Evolutionary conservation across 495 filamentous ascomycete species (phyloP).

Genomic region (Aspergillus avenaceus): DNA sequence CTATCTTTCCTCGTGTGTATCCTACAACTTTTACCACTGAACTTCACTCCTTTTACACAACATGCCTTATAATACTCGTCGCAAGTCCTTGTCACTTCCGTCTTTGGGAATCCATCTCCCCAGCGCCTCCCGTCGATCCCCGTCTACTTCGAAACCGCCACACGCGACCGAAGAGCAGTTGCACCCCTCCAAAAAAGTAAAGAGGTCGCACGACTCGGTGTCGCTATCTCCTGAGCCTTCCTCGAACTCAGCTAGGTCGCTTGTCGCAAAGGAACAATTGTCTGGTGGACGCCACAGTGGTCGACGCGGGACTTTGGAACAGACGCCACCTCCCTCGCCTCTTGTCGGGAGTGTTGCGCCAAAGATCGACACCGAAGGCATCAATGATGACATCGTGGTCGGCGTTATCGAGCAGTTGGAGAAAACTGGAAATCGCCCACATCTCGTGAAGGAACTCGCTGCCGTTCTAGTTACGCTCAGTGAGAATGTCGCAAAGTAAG

Average conservation of each 20-base stretch:
- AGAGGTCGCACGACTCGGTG: constrained; percentile 66
- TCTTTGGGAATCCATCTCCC: constrained; percentile 92
- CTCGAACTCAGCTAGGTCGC: constrained; percentile 24
- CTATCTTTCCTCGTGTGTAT: neutral
- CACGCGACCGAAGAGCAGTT: constrained; percentile 50
- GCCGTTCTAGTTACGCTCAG: constrained; percentile 70
- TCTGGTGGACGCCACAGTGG: constrained; percentile 43
- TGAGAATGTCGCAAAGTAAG: constrained; percentile 87
- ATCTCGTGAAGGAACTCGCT: constrained; percentile 91
- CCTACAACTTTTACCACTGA: constrained; percentile 3
- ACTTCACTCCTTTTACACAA: constrained; percentile 22
- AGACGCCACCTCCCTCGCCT: constrained; percentile 88
- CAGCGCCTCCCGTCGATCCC: constrained; percentile 67
- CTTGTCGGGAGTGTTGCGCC: constrained; percentile 45
- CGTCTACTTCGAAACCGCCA: constrained; percentile 52
- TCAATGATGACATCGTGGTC: constrained; percentile 93
- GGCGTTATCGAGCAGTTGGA: constrained; percentile 88
- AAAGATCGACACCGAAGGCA: constrained; percentile 81
- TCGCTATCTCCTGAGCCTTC: constrained; percentile 51
- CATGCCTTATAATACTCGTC: constrained; percentile 97
- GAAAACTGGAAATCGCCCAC: constrained; percentile 86
- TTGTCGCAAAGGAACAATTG: constrained; percentile 28
- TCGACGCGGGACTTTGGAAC: constrained; percentile 51
- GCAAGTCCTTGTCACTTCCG: constrained; percentile 92
- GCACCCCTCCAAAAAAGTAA: constrained; percentile 78